Conservation (phyloP, 116 monocot species). For the Dioscorea cayenensis region DNA sequence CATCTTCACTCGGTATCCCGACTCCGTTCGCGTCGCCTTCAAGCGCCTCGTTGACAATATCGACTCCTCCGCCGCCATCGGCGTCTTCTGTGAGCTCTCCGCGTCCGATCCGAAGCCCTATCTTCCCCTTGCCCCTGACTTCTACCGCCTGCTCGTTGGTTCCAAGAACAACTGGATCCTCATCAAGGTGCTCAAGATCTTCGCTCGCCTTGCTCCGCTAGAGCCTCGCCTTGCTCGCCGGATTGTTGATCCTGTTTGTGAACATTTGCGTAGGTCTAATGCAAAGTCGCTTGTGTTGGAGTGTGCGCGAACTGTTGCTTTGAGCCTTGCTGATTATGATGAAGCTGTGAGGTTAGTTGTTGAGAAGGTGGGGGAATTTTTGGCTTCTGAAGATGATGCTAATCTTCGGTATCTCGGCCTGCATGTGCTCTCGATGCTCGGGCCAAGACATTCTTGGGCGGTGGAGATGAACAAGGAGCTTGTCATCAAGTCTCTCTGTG, state of each 20-base stretch:
- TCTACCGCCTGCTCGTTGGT: slow-evolving; percentile 45
- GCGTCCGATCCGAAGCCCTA: slow-evolving; percentile 44
- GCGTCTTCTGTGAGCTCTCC: slow-evolving; percentile 64
- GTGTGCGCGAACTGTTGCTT: slow-evolving; percentile 53
- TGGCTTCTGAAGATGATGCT: slow-evolving; percentile 56
- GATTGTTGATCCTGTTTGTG: slow-evolving; percentile 62
- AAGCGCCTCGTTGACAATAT: slow-evolving; percentile 45
- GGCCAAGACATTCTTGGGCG: slow-evolving; percentile 44
- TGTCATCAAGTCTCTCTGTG: slow-evolving; percentile 44
- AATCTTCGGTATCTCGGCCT: slow-evolving; percentile 80
- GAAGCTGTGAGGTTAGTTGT: slow-evolving; percentile 52
- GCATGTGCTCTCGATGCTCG: slow-evolving; percentile 49
- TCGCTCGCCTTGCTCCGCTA: slow-evolving; percentile 41
- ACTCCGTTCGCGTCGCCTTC: slow-evolving; percentile 29
- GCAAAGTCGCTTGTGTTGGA: slow-evolving; percentile 81
- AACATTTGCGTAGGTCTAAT: slow-evolving; percentile 39
- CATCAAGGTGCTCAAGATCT: slow-evolving; percentile 90
- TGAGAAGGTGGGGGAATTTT: slow-evolving; percentile 60
- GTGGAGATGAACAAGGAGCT: slow-evolving; percentile 60
- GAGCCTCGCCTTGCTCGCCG: slow-evolving; percentile 54
- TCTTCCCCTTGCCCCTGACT: slow-evolving; percentile 83
- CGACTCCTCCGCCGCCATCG: slow-evolving; percentile 31
- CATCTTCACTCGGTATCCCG: slow-evolving; percentile 31
- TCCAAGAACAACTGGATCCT: slow-evolving; percentile 71
- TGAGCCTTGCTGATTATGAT: slow-evolving; percentile 38